These are phyloP conservation scores for Suillus sp. DNA, from an alignment of 768 basidiomycete species.

Conservation along the genomic window DNA sequence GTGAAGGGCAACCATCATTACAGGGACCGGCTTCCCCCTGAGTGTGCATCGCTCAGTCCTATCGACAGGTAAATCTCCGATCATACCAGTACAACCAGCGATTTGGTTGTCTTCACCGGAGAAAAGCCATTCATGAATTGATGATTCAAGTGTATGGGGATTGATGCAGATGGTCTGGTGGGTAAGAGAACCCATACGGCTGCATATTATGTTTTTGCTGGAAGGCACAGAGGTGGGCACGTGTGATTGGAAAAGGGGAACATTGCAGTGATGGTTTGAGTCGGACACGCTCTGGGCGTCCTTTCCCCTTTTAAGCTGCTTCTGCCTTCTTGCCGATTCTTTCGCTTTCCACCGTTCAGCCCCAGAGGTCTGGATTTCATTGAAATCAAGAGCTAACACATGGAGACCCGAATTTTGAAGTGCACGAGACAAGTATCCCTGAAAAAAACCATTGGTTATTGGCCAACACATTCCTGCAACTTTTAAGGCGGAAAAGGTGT, in stretches of 20 bases:
- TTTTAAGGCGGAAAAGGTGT: neutral
- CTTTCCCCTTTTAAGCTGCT: constrained; percentile 14
- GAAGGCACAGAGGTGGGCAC: constrained; percentile 5
- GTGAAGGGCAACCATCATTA: constrained; percentile 70
- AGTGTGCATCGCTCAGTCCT: neutral
- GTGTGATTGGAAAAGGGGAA: constrained; percentile 4
- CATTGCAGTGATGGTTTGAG: neutral
- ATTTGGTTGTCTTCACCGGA: constrained; percentile 10
- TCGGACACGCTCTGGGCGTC: constrained; percentile 8
- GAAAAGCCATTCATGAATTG: constrained; percentile 56
- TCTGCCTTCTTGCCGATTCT: constrained; percentile 24
- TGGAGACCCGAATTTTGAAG: constrained; percentile 40
- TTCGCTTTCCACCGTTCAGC: constrained; percentile 47
- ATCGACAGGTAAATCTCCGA: neutral
- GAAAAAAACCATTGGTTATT: constrained; percentile 7
- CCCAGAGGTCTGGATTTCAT: constrained; percentile 58
- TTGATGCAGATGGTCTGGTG: constrained; percentile 61
- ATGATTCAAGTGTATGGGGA: constrained; percentile 44
- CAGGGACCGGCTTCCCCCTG: constrained; percentile 35
- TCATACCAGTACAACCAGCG: neutral
- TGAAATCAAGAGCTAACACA: constrained; percentile 69
- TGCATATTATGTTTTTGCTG: neutral
- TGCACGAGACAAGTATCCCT: constrained; percentile 67
- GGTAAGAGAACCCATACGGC: constrained; percentile 42
- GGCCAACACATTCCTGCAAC: neutral